phyloP scores from a whole-genome alignment of 1,139 yeast species.

The Pichiaceae sp. region DNA sequence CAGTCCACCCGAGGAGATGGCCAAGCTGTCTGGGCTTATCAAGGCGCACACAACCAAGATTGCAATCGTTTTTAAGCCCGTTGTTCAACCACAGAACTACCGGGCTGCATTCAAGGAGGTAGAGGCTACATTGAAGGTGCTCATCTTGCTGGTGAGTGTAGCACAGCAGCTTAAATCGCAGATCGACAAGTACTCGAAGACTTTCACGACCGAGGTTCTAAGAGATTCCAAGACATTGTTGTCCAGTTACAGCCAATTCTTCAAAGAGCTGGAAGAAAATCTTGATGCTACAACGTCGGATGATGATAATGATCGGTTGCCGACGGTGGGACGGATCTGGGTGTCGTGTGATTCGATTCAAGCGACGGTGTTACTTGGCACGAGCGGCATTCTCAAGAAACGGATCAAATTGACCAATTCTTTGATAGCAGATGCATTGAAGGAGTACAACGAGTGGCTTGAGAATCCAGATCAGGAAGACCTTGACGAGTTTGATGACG shows the following conservation, averaged over 20 bases:
- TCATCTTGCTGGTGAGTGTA: constrained; percentile 39
- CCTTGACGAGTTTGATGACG: constrained; percentile 20
- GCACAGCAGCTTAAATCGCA: constrained; percentile 33
- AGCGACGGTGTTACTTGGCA: constrained; percentile 36
- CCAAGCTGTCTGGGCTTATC: constrained; percentile 50
- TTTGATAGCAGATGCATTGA: constrained; percentile 53
- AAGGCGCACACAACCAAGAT: constrained; percentile 74
- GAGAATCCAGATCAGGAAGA: constrained; percentile 37
- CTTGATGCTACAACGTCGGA: constrained; percentile 12
- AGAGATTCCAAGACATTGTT: constrained; percentile 26
- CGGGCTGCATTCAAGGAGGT: constrained; percentile 48
- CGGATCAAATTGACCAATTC: constrained; percentile 37
- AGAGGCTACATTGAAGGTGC: constrained; percentile 37
- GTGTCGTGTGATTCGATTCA: constrained; percentile 41
- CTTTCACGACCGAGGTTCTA: constrained; percentile 34
- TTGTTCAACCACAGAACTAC: constrained; percentile 29
- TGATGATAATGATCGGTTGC: constrained; percentile 28
- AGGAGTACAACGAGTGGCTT: constrained; percentile 60
- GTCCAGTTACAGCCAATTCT: constrained; percentile 21
- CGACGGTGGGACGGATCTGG: constrained; percentile 62
- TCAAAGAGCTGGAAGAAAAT: constrained; percentile 25
- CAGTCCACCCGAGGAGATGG: constrained; percentile 47
- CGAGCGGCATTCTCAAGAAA: constrained; percentile 38
- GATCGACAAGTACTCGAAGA: constrained; percentile 27
- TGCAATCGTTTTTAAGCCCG: constrained; percentile 68